phyloP scores from a whole-genome alignment of 148 eudicot genomes.

The Vaccinium myrtillus region DNA sequence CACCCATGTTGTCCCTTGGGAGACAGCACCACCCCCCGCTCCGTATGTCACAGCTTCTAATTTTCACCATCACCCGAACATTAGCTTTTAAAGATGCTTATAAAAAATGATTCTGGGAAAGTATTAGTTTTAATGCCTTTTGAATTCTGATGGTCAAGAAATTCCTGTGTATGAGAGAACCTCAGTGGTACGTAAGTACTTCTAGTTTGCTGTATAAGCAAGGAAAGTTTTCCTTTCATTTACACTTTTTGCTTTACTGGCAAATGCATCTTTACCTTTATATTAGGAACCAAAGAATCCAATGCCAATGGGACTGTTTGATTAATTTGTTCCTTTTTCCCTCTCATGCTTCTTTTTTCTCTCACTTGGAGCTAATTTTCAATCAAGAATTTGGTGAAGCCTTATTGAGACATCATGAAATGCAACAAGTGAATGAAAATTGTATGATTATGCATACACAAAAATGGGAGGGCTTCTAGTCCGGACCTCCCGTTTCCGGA shows the following conservation, averaged over 20 bases:
- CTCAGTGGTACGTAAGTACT: background rate
- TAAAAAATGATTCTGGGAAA: background rate
- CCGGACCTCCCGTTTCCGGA: no score
- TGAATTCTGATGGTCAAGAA: background rate
- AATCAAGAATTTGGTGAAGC: background rate
- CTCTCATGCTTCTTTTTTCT: background rate
- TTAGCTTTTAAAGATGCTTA: background rate
- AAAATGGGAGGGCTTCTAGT: no score
- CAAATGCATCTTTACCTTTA: background rate
- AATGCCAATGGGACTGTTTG: background rate
- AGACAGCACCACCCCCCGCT: no score
- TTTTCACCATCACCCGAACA: background rate
- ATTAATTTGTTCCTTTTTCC: background rate
- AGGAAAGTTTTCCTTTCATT: background rate
- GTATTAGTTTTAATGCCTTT: background rate
- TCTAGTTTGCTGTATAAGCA: background rate
- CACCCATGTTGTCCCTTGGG: no score
- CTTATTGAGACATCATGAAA: background rate
- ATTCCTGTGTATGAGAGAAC: background rate
- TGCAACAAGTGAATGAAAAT: no score
- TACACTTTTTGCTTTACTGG: background rate
- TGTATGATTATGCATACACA: no score
- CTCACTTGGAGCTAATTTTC: background rate
- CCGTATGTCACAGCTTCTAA: background rate
- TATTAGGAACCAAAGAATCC: conserved; percentile 13